These are phyloP conservation scores for Lepidopterella palustris DNA, from an alignment of 495 filamentous ascomycete genomes.

Conservation along the genomic window DNA sequence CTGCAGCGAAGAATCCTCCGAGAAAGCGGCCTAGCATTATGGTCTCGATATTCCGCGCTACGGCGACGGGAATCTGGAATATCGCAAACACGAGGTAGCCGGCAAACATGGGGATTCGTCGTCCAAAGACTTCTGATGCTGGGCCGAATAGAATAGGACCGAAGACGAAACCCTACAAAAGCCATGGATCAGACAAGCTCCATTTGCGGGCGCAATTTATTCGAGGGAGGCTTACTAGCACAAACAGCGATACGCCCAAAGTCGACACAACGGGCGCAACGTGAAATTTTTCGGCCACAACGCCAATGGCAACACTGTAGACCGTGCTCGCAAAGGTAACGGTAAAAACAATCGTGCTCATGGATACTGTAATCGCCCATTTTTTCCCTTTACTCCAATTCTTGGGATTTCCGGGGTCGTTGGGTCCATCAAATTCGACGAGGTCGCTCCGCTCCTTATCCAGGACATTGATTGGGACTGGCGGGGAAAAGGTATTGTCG, in stretches of 20 bases:
- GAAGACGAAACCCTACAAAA: constrained; percentile 26
- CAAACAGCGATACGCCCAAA: constrained; percentile 2
- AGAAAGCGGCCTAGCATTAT: constrained; percentile 59
- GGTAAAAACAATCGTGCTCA: constrained; percentile 19
- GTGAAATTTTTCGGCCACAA: constrained; percentile 1
- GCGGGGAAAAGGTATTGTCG: neutral
- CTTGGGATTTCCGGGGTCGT: constrained; percentile 25
- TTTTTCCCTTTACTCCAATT: constrained; percentile 14
- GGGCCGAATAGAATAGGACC: constrained; percentile 56
- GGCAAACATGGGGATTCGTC: constrained; percentile 49
- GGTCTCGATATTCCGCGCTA: constrained; percentile 52
- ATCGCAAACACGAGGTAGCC: constrained; percentile 52
- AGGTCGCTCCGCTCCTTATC: neutral
- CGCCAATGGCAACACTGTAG: constrained; percentile 4
- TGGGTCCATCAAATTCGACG: constrained; percentile 23
- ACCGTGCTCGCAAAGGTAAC: constrained; percentile 15
- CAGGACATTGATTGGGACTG: neutral
- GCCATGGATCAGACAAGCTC: neutral
- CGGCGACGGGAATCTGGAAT: constrained; percentile 57
- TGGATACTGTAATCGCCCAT: constrained; percentile 24
- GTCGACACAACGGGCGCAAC: neutral
- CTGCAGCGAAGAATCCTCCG: constrained; percentile 55
- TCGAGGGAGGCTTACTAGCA: constrained; percentile 5
- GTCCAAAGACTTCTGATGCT: constrained; percentile 53
- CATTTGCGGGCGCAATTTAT: neutral